These are phyloP conservation scores for Acrocalymma vagum DNA, from an alignment of 2,329 filamentous ascomycete genomes.

Conservation along the genomic window DNA sequence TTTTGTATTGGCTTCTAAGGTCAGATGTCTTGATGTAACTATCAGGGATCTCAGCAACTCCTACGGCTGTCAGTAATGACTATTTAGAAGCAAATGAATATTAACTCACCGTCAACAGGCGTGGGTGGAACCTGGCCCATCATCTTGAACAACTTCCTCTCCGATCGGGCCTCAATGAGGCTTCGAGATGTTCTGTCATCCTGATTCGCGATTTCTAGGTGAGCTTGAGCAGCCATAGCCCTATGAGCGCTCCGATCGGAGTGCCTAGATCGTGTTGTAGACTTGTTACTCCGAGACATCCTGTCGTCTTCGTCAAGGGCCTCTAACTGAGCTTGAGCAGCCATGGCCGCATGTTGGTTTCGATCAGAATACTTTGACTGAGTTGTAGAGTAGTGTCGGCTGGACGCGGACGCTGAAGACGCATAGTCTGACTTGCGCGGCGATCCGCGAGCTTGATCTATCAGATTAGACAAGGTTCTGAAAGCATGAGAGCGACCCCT, in stretches of 20 bases:
- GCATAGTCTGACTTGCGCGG: conserved; percentile 27
- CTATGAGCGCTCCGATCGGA: conserved; percentile 28
- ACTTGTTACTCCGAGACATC: too few relatives aligned
- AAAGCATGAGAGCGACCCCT: conserved; percentile 24
- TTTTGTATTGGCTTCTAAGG: conserved; percentile 26
- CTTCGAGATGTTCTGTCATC: conserved; percentile 48
- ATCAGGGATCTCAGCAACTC: conserved; percentile 14
- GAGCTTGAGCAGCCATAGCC: conserved; percentile 16
- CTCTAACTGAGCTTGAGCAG: conserved; percentile 22
- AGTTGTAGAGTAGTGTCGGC: conserved; percentile 25
- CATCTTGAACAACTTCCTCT: conserved; percentile 45
- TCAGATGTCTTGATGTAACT: conserved; percentile 29
- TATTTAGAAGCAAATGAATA: not conserved
- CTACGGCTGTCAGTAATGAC: conserved; percentile 6
- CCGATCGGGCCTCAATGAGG: conserved; percentile 49
- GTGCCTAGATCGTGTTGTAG: conserved; percentile 32
- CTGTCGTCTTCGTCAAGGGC: conserved; percentile 35
- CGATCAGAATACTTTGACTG: conserved; percentile 32
- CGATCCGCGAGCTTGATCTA: conserved; percentile 30
- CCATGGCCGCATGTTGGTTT: conserved; percentile 22
- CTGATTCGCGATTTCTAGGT: conserved; percentile 28
- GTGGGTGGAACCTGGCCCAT: conserved; percentile 38
- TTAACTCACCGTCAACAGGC: conserved; percentile 24
- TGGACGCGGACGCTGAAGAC: too few relatives aligned
- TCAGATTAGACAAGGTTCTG: conserved; percentile 32